Evolutionary conservation across 2,329 filamentous ascomycete genomes (phyloP).

Genomic region (Akanthomyces uredinophilus): DNA sequence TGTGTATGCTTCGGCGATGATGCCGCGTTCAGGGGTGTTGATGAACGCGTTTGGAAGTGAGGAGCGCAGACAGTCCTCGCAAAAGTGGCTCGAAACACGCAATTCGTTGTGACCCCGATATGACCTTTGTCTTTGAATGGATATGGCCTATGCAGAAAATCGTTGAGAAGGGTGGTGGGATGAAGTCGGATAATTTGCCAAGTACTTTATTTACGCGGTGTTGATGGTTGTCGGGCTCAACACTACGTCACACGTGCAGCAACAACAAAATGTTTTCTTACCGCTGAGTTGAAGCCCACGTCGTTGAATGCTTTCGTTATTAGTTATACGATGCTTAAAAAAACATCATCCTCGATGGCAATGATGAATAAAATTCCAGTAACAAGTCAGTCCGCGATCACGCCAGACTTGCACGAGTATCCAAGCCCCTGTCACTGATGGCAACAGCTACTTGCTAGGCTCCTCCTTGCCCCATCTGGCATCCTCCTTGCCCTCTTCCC

Average conservation of each 20-base stretch:
- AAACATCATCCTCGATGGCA: no score
- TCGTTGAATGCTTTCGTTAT: no score
- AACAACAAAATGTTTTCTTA: no score
- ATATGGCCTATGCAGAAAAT: neutral
- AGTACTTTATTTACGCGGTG: neutral
- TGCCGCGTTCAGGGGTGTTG: neutral
- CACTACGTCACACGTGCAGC: neutral
- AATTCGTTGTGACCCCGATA: neutral
- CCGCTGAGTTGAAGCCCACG: no score
- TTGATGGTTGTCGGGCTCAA: no score
- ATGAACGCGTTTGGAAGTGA: neutral
- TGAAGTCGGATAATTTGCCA: neutral
- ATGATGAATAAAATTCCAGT: neutral
- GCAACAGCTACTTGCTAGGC: neutral
- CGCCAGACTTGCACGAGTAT: neutral
- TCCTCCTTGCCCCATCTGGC: constrained; percentile 67
- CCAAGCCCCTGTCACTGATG: neutral
- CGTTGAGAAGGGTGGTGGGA: neutral
- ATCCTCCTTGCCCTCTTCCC: constrained; percentile 79
- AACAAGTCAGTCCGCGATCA: neutral
- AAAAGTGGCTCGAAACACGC: neutral
- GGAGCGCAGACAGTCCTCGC: no score
- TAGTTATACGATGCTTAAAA: no score
- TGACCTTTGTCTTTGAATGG: neutral
- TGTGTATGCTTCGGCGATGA: neutral